Evolutionary conservation across 2,329 filamentous ascomycete genomes (phyloP).

Genomic region (Blastomyces parvus): DNA sequence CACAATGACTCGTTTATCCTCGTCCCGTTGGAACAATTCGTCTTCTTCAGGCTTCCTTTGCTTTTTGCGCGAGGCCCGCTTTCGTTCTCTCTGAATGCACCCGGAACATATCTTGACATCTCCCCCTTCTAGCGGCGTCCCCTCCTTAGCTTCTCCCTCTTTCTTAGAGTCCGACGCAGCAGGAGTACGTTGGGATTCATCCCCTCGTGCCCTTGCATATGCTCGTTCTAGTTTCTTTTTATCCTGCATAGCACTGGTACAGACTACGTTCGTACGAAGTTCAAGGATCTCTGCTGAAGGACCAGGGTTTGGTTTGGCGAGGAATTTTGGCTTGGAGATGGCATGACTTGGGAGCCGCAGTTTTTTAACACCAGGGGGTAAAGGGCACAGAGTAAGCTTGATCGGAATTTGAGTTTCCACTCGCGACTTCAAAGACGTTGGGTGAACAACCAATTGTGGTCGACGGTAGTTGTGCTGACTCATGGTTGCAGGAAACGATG

Average conservation of each 20-base stretch:
- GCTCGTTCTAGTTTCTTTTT: slow-evolving; percentile 57
- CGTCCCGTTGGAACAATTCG: slow-evolving; percentile 71
- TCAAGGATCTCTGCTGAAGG: slow-evolving; percentile 66
- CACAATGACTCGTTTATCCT: slow-evolving; percentile 72
- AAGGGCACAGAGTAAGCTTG: slow-evolving; percentile 63
- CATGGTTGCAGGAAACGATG: slow-evolving; percentile 22
- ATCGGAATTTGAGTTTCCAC: slow-evolving; percentile 96
- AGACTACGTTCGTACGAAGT: slow-evolving; percentile 72
- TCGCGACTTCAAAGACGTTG: slow-evolving; percentile 69
- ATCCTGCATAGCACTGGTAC: slow-evolving; percentile 82
- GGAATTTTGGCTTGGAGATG: slow-evolving; percentile 86
- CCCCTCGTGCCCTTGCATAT: slow-evolving; percentile 47
- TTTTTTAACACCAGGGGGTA: slow-evolving; percentile 66
- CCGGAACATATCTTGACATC: slow-evolving; percentile 84
- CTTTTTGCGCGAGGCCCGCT: slow-evolving; percentile 86
- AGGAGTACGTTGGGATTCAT: slow-evolving; percentile 31
- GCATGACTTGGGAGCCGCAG: slow-evolving; percentile 81
- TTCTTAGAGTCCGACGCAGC: slow-evolving; percentile 33
- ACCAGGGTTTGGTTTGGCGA: slow-evolving; percentile 61
- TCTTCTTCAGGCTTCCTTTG: slow-evolving; percentile 89
- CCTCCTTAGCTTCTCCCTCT: slow-evolving; percentile 52
- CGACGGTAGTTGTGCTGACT: slow-evolving; percentile 28
- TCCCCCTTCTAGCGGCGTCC: slow-evolving; percentile 76
- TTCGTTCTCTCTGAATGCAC: slow-evolving; percentile 86
- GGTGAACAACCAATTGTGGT: slow-evolving; percentile 50